Conservation (phyloP, 257 asterid genomes). For the Nicotiana tomentosiformis region DNA sequence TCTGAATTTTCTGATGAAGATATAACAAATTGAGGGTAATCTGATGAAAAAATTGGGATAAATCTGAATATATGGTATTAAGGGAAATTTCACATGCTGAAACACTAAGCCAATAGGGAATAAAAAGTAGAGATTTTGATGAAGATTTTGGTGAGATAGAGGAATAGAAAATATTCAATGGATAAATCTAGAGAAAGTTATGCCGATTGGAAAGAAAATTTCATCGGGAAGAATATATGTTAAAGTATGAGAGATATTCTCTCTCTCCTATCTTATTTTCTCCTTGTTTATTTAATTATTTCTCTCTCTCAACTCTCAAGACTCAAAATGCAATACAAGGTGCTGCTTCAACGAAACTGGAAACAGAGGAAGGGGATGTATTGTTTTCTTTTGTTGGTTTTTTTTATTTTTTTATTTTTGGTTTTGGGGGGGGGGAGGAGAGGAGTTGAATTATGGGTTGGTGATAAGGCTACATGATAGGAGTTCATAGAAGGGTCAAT, state of each 20-base stretch:
- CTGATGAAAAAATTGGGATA: neutral
- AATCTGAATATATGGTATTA: neutral
- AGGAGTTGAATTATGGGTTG: neutral
- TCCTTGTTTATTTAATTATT: neutral
- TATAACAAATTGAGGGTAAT: neutral
- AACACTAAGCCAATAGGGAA: neutral
- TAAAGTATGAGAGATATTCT: constrained; percentile 34
- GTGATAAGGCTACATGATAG: neutral
- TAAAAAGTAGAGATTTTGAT: neutral
- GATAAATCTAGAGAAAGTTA: constrained; percentile 32
- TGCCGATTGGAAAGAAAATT: constrained; percentile 25
- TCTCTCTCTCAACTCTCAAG: neutral
- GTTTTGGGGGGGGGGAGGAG: no score
- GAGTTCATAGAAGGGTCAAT: neutral
- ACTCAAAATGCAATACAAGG: constrained; percentile 13
- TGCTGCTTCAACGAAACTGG: constrained; percentile 17
- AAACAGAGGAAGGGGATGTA: constrained; percentile 7
- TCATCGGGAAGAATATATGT: constrained; percentile 40
- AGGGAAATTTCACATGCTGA: neutral
- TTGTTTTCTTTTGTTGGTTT: neutral
- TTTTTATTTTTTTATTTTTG: no score
- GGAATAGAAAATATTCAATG: constrained; percentile 22
- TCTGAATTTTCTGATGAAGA: neutral
- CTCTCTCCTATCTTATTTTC: constrained; percentile 10
- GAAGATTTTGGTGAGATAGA: neutral